Percentiles rank a stretch among this genome's conserved stretches.
Evolutionary conservation across 805 yeast species (phyloP).

Genomic region (Candida wancherniae): DNA sequence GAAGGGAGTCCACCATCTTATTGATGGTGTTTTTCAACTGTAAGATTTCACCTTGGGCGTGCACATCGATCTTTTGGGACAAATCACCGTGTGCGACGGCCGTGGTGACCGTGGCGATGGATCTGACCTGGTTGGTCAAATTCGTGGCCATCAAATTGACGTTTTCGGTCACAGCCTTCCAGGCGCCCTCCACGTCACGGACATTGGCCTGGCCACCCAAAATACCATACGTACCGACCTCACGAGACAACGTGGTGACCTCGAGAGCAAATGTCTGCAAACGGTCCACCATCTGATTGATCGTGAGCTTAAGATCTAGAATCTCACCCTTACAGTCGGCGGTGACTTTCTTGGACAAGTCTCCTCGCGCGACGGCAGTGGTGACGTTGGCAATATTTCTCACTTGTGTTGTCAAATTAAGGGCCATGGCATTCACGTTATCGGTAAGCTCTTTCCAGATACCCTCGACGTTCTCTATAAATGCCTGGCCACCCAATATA

Average conservation of each 20-base stretch:
- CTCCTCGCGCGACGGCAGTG: conserved; percentile 84
- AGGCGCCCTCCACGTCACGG: conserved; percentile 48
- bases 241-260: conserved; percentile 43
- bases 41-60: conserved; percentile 85
- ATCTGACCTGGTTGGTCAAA: conserved; percentile 71
- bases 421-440: conserved; percentile 86
- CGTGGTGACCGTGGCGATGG: conserved; percentile 85
- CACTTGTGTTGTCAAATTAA: conserved; percentile 81
- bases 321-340: conserved; percentile 68
- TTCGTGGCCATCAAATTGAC: conserved; percentile 46
- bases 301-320: conserved; percentile 42
- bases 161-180: conserved; percentile 47
- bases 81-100: conserved; percentile 90
- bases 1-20: conserved; percentile 89
- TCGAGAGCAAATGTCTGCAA: conserved; percentile 44
- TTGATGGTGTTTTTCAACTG: conserved; percentile 83
- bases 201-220: conserved; percentile 49
- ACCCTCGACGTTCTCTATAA: conserved; percentile 73
- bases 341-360: conserved; percentile 72
- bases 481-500: conserved; percentile 83
- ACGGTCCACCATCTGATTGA: conserved; percentile 49
- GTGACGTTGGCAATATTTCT: conserved; percentile 84
- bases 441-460: conserved; percentile 86
- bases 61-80: conserved; percentile 80
- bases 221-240: conserved; percentile 45